Evolutionary conservation across 176 grass and related monocot genomes (phyloP), one percentile per base, ranked within the genome.

Genomic region (Zoysia japonica): DNA sequence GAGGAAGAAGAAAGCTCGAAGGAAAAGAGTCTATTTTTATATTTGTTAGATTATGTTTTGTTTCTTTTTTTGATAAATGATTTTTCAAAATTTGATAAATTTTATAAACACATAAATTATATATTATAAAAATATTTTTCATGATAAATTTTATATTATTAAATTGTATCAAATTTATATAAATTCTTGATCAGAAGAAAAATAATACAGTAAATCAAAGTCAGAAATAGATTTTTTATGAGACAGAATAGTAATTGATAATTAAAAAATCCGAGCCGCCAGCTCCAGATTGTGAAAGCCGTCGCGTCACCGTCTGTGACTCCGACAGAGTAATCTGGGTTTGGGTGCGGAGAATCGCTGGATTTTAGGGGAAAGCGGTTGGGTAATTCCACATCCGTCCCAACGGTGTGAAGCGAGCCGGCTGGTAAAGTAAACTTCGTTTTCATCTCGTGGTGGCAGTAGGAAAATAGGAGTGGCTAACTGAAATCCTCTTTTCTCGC

Each of bases 301-400:
- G 11, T 65, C 40, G 61, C 61, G 35, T 65, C 59, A 35, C 57
- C 52, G 59, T n/a, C 45, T 38, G 10, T 41, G 75, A 65, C 75
- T n/a, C 14, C 14, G n/a, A 19, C 12, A 16, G 4, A 16, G 1
- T 9, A 49, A 61, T n/a, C 11, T 1, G 2, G 44, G 14, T 16
- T 77, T 15, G 46, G 60, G 7, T 5, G 10, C 38, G 40, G 16
- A 15, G 14, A 15, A 49, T 49, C 2, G 47, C 47, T 52, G 49
- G 12, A 19, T 47, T 43, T n/a, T 49, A 72, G 38, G 16, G 42
- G 15, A 11, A 52, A 74, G 71, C 43, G 19, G 51, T 41, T 80
- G 20, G 20, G 47, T 70, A 39, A n/a, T 38, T 38, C 67, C 20
- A 39, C 51, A 36, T 36, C 19, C 2, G 37, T 4, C 28, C 1